A percentile compares a stretch with the other conserved stretches of the same genome.
phyloP scores from a whole-genome alignment of 306 rosid genomes.

The Castanea sativa region DNA sequence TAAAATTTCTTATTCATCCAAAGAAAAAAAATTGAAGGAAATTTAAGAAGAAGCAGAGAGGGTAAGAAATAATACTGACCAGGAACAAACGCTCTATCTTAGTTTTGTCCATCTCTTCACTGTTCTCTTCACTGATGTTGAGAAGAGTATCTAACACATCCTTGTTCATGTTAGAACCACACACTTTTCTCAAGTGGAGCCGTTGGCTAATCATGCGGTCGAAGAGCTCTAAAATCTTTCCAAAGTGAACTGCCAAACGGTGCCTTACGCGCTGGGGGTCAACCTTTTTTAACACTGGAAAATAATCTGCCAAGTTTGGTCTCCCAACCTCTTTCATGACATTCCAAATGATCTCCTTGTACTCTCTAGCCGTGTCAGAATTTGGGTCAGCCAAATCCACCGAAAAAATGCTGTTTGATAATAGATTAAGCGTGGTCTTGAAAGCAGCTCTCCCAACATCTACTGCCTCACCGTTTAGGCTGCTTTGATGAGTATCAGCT shows the following conservation, averaged over 20 bases:
- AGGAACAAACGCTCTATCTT: constrained; percentile 28
- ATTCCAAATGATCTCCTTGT: constrained; percentile 26
- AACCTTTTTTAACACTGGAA: constrained; percentile 32
- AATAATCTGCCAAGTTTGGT: constrained; percentile 45
- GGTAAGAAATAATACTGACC: constrained; percentile 9
- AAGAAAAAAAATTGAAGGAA: too few relatives aligned
- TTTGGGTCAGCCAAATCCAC: constrained; percentile 28
- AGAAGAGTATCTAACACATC: constrained; percentile 48
- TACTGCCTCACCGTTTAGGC: constrained; percentile 21
- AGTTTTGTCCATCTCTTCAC: constrained; percentile 25
- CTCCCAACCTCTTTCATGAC: constrained; percentile 34
- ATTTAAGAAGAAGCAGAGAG: neutral
- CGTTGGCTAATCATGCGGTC: too few relatives aligned
- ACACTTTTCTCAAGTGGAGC: constrained; percentile 19
- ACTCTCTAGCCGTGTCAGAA: constrained; percentile 25
- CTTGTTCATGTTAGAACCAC: neutral
- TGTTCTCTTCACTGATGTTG: constrained; percentile 24
- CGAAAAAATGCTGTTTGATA: constrained; percentile 46
- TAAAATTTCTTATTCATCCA: too few relatives aligned
- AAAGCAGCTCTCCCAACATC: constrained; percentile 46
- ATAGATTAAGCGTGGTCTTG: constrained; percentile 33
- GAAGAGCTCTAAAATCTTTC: constrained; percentile 22
- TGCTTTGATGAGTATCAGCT: constrained; percentile 1
- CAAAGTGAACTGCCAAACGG: neutral
- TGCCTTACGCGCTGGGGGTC: constrained; percentile 41